Base-by-base conservation (phyloP, 2,329 filamentous ascomycete genomes). In the Cytospora chrysosperma region DNA sequence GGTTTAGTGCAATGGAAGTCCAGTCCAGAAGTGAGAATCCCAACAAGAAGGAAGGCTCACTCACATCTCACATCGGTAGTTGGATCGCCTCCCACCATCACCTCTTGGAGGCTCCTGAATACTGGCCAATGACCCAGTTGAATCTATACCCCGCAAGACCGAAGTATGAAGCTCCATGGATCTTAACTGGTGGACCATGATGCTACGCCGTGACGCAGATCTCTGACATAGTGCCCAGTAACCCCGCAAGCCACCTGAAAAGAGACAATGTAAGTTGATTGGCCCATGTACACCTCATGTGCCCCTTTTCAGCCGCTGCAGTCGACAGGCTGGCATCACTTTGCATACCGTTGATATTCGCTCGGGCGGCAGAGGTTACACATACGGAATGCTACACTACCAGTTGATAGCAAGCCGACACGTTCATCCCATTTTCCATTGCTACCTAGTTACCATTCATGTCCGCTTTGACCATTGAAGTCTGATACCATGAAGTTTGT, bases 221-320 rank as follows among this genome's bases (percentile, higher is more conserved):
- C 26, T 27, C 26, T 27, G n/a, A 54, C 51, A 24, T 32, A 9
- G 26, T 17, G 52, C 51, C 49, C 28, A 40, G 55, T n/a, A 34
- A 27, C 53, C 62, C 61, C 58, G 58, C 55, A 59, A 15, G n/a
- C 17, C 26, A 30, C 17, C 43, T 24, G 15, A 19, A 3, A 27
- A 13, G 49, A 47, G 27, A 53, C 21, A 10, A 24, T 59, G 40
- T 63, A 65, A 63, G 47, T 47, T 59, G 60, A 63, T 63, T 65
- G 55, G 63, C 28, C 60, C 54, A 59, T 7, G 24, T 10, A 24
- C n/a, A 47, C 8, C n/a, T 24, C 43, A 8, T 47, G 7, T 24
- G 43, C n/a, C 43, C n/a, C 8, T 12, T 13, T 55, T 28, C 37
- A 61, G 37, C 27, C 17, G n/a, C 49, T 55, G 51, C 21, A 13